A percentile compares a stretch with the other conserved stretches of the same genome.
phyloP scores from a whole-genome alignment of 768 basidiomycete species.

The Boletus rubropictus region DNA sequence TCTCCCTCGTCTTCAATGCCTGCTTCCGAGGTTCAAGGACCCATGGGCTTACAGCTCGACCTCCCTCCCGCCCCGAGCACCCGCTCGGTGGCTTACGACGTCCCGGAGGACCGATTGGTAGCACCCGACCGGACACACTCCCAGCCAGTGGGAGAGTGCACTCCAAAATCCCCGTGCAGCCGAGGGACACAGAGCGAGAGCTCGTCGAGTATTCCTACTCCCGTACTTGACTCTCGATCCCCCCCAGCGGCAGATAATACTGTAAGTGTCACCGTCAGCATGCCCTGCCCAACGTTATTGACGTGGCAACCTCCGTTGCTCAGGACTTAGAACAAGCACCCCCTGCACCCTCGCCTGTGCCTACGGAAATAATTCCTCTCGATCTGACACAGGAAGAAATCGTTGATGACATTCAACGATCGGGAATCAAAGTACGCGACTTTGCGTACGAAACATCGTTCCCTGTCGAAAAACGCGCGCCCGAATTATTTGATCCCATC shows the following conservation, averaged over 20 bases:
- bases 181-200: conserved; percentile 26
- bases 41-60: conserved; percentile 18
- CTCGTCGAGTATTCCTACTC: conserved; percentile 5
- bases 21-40: conserved; percentile 19
- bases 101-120: conserved; percentile 7
- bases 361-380: conserved; percentile 30
- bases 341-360: conserved; percentile 29
- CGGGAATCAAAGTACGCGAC: conserved; percentile 30
- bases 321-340: conserved; percentile 12
- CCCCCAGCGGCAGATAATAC: conserved; percentile 19
- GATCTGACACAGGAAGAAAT: conserved; percentile 32
- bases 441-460: conserved; percentile 22
- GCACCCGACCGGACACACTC: conserved; percentile 17
- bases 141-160: conserved; percentile 21
- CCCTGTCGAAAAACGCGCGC: conserved; percentile 15
- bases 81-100: conserved; percentile 6
- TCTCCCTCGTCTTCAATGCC: conserved; percentile 11
- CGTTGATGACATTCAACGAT: conserved; percentile 26
- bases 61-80: conserved; percentile 12
- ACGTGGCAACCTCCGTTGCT: not conserved
- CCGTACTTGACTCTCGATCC: conserved; percentile 11
- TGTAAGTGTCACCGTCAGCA: conserved; percentile 12
- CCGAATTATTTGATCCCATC: conserved; percentile 30
- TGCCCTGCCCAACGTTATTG: not conserved
- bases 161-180: conserved; percentile 18